Evolutionary conservation across 257 asterid species (phyloP).

Genomic region (Penstemon davidsonii): DNA sequence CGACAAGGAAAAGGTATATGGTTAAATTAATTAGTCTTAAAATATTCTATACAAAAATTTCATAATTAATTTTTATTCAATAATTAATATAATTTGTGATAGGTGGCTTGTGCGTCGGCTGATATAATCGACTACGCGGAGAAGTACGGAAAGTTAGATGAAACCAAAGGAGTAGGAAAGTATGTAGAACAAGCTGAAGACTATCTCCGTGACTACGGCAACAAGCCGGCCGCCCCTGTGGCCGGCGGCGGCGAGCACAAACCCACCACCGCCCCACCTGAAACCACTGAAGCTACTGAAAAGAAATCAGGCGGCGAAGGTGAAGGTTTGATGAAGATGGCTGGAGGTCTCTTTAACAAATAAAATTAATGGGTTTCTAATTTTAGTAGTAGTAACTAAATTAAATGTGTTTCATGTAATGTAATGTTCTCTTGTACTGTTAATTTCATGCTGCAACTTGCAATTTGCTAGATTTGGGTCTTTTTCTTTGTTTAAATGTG

Average conservation of each 20-base stretch:
- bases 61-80: too few relatives aligned
- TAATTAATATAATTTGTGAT: too few relatives aligned
- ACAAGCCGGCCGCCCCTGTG: slow-evolving; percentile 12
- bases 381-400: too few relatives aligned
- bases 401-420: too few relatives aligned
- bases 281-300: not conserved
- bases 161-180: slow-evolving; percentile 48
- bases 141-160: slow-evolving; percentile 50
- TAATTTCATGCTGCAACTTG: too few relatives aligned
- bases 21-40: too few relatives aligned
- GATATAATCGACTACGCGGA: slow-evolving; percentile 45
- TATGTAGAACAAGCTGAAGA: slow-evolving; percentile 60
- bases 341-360: slow-evolving; percentile 21
- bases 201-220: slow-evolving; percentile 48
- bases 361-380: too few relatives aligned
- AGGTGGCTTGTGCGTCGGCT: slow-evolving; percentile 51
- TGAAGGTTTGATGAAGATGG: not conserved
- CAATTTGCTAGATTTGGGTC: too few relatives aligned
- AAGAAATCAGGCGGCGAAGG: slow-evolving; percentile 5
- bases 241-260: slow-evolving; percentile 19
- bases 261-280: slow-evolving; percentile 10
- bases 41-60: too few relatives aligned
- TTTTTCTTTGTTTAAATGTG: too few relatives aligned
- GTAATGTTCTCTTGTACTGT: too few relatives aligned
- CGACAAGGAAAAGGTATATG: slow-evolving; percentile 33